phyloP scores from a whole-genome alignment of 129 eudicot species.

The Apium graveolens region DNA sequence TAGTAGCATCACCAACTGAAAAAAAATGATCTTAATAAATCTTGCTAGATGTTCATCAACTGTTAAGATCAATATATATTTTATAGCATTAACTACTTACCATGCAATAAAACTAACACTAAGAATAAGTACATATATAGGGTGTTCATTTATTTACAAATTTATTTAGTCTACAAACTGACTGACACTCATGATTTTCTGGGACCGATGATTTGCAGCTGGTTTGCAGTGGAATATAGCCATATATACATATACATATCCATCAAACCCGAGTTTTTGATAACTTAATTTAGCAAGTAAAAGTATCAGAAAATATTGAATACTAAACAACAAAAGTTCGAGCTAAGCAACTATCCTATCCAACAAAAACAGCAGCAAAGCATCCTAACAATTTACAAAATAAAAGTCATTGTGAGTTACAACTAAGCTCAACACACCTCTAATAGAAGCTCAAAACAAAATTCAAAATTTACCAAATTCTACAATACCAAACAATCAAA shows the following conservation, averaged over 20 bases:
- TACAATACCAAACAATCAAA: no score
- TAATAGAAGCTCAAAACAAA: not conserved
- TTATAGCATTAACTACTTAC: not conserved
- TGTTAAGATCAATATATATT: not conserved
- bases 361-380: not conserved
- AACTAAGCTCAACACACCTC: not conserved
- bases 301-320: not conserved
- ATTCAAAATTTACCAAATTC: no score
- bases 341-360: not conserved
- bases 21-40: not conserved
- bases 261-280: not conserved
- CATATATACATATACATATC: not conserved
- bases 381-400: not conserved
- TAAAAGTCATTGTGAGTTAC: not conserved
- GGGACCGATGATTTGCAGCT: not conserved
- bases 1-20: conserved; percentile 86
- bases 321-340: not conserved
- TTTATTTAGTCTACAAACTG: not conserved
- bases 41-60: not conserved
- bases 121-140: not conserved
- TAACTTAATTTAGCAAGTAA: not conserved
- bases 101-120: not conserved
- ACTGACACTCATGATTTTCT: not conserved
- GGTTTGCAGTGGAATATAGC: not conserved
- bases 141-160: not conserved